phyloP scores from a whole-genome alignment of 306 rosid species.

The Quercus glauca region DNA sequence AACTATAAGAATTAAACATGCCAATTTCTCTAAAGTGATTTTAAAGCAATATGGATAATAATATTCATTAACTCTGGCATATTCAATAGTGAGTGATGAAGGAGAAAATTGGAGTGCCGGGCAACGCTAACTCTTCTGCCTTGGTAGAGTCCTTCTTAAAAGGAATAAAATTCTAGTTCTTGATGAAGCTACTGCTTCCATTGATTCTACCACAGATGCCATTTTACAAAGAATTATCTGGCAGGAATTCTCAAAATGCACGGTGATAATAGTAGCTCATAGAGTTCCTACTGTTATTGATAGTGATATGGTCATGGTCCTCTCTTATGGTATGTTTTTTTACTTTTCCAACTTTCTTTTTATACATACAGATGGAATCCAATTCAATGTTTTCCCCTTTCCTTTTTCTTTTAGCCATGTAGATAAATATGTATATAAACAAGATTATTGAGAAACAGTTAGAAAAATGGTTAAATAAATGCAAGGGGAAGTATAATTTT shows the following conservation, averaged over 20 bases:
- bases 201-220: constrained; percentile 72
- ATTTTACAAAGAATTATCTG: constrained; percentile 58
- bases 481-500: too few species aligned
- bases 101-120: constrained; percentile 77
- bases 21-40: too few species aligned
- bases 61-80: neutral
- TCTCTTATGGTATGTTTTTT: constrained; percentile 52
- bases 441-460: too few species aligned
- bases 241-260: constrained; percentile 65
- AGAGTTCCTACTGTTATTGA: constrained; percentile 79
- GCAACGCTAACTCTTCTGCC: constrained; percentile 67
- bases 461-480: too few species aligned
- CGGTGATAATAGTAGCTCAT: constrained; percentile 67
- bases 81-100: constrained; percentile 55
- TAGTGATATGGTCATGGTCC: constrained; percentile 76
- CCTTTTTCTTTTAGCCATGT: too few species aligned
- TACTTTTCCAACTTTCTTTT: too few species aligned
- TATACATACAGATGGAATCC: neutral
- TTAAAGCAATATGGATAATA: neutral
- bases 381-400: neutral
- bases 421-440: too few species aligned
- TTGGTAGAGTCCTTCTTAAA: constrained; percentile 70
- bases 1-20: too few species aligned
- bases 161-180: constrained; percentile 68
- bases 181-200: constrained; percentile 85